Base-by-base conservation (phyloP, 2,329 filamentous ascomycete species). In the Fusarium duplospermum region DNA sequence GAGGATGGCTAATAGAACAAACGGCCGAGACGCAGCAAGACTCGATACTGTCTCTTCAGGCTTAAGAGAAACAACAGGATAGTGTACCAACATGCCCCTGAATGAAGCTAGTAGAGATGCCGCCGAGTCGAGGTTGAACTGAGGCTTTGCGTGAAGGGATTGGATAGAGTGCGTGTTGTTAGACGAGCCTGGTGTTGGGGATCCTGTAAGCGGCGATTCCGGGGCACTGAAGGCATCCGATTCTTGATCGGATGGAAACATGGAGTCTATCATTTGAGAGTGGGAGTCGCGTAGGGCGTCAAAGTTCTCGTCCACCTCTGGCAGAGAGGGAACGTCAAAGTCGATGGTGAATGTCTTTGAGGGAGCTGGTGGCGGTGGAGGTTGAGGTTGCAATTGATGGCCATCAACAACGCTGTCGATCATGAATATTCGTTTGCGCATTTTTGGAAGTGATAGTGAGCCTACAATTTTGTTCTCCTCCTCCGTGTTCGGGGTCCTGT, bases 81-180 rank as follows among this genome's bases (percentile, higher is more conserved):
- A 86, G 38, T 83, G 81, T 2, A 76, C 68, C 22, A 87, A 58
- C 84, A 87, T 89, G 9, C 73, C 73, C 0, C 81, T 78, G 67
- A 89, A 90, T 0, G 80, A 82, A 0, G 72, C 70, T 6, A 90
- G 80, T 4, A 89, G 79, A 6, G 82, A 82, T 38, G 83, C 80
- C 6, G 88, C 88, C n/a, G 86, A 88, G 62, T 87, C 84, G 7
- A 89, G 83, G 78, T 89, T 89, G 80, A 89, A 89, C 74, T 86
- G 85, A 0, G 88, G 88, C 64, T 86, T 86, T 18, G 87, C 82
- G 13, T 84, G 83, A 6, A 87, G 75, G 35, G 80, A 82, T 24
- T 83, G 80, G 36, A 86, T 79, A 3, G 82, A 79, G 66, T 81
- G 77, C 33, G 81, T 77, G 66, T 77, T 65, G 7, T 77, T 65